Percentiles rank a stretch among this genome's conserved stretches.
phyloP scores from a whole-genome alignment of 306 rosid species.

The Acacia acuminata region DNA sequence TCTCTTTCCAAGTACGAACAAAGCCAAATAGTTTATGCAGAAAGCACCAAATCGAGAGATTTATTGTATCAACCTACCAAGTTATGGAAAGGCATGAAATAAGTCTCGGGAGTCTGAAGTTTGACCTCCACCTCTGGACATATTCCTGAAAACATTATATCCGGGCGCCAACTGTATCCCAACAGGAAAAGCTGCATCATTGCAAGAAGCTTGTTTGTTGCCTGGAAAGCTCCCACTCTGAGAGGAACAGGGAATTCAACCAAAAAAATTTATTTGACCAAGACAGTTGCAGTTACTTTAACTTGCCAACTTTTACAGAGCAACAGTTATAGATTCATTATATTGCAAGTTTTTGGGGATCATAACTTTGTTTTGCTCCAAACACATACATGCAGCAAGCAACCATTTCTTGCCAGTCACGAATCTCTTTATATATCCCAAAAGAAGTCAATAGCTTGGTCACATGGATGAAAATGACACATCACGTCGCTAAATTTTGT shows the following conservation, averaged over 20 bases:
- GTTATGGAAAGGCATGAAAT: constrained; percentile 25
- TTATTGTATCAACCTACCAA: constrained; percentile 29
- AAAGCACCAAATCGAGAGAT: constrained; percentile 22
- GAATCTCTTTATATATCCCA: constrained; percentile 31
- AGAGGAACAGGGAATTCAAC: constrained; percentile 20
- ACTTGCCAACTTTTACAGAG: constrained; percentile 37
- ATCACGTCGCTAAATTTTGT: constrained; percentile 18
- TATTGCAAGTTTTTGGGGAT: constrained; percentile 13
- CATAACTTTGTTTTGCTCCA: constrained; percentile 25
- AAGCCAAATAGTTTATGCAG: constrained; percentile 33
- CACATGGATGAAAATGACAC: constrained; percentile 31
- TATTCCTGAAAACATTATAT: constrained; percentile 34
- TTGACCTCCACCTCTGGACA: constrained; percentile 42
- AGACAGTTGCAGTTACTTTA: constrained; percentile 22
- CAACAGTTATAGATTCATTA: constrained; percentile 18
- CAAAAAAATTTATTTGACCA: constrained; percentile 20
- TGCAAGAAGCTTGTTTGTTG: constrained; percentile 36
- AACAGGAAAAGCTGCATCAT: constrained; percentile 46
- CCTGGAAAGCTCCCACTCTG: constrained; percentile 31
- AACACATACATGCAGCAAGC: background rate
- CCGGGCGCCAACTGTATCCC: constrained; percentile 40
- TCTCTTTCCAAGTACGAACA: constrained; percentile 35
- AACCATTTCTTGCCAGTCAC: constrained; percentile 28
- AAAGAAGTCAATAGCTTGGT: constrained; percentile 20
- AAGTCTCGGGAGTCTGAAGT: constrained; percentile 26